Conservation (phyloP, 2,329 filamentous ascomycete species). For the Biscogniauxia sp. region DNA sequence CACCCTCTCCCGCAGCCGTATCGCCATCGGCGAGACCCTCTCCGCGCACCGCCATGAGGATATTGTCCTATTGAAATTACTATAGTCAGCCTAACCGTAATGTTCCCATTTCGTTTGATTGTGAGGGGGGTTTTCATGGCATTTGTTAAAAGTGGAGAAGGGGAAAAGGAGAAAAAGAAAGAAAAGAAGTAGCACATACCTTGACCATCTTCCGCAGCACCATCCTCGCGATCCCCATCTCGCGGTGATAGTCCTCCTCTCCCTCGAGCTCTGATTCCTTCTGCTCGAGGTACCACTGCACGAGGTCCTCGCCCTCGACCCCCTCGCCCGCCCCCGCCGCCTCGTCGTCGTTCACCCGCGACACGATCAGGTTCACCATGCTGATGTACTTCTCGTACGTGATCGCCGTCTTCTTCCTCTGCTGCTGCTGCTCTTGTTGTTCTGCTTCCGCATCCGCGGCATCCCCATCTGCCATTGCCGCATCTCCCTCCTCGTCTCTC, state of each 20-base stretch:
- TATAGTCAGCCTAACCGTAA: slow-evolving; percentile 25
- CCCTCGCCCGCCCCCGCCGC: slow-evolving; percentile 69
- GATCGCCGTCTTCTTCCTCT: slow-evolving; percentile 74
- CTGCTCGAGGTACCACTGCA: slow-evolving; percentile 90
- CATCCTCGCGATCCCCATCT: slow-evolving; percentile 51
- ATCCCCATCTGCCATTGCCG: slow-evolving; percentile 45
- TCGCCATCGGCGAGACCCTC: slow-evolving; percentile 52
- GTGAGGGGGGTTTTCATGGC: no score
- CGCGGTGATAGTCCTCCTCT: slow-evolving; percentile 76
- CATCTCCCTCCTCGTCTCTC: slow-evolving; percentile 40
- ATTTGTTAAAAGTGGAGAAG: no score
- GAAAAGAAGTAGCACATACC: slow-evolving; percentile 51
- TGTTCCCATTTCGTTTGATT: no score
- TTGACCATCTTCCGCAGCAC: slow-evolving; percentile 96
- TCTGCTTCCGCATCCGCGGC: slow-evolving; percentile 38
- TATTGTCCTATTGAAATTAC: slow-evolving; percentile 65
- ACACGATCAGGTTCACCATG: slow-evolving; percentile 84
- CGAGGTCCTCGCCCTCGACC: slow-evolving; percentile 75
- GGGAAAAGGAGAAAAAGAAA: no score
- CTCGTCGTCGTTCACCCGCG: slow-evolving; percentile 82
- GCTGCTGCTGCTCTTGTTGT: slow-evolving; percentile 37
- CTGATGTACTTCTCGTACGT: slow-evolving; percentile 93
- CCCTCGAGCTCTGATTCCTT: slow-evolving; percentile 78
- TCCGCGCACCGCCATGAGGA: slow-evolving; percentile 75
- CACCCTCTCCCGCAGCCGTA: slow-evolving; percentile 41